These are phyloP conservation scores for Liriodendron chinense DNA, from an alignment of 164 flowering plant genomes.

Conservation along the genomic window DNA sequence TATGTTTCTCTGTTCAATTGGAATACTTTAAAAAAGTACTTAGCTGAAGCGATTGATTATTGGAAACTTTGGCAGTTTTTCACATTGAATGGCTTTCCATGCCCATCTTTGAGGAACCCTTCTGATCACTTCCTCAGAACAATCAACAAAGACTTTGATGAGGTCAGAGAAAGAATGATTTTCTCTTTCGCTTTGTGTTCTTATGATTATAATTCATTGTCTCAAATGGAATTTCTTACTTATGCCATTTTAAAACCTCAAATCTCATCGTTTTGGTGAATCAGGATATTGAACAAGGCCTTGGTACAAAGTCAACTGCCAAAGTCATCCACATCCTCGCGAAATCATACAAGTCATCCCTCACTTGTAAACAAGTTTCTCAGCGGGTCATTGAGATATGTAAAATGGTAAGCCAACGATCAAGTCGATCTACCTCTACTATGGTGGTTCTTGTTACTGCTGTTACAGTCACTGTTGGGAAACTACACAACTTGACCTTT, in stretches of 20 bases:
- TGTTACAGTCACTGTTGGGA: neutral
- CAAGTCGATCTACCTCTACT: neutral
- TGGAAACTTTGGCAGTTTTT: conserved; percentile 46
- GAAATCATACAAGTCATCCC: conserved; percentile 42
- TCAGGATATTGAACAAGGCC: conserved; percentile 40
- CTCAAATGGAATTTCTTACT: too few relatives aligned
- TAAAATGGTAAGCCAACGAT: conserved; percentile 26
- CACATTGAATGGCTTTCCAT: too few relatives aligned
- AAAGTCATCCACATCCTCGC: conserved; percentile 40
- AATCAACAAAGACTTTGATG: conserved; percentile 70
- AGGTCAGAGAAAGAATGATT: conserved; percentile 28
- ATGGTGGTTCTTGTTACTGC: neutral
- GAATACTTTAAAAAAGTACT: too few relatives aligned
- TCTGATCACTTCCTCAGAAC: conserved; percentile 75
- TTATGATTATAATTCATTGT: too few relatives aligned
- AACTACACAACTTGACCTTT: too few relatives aligned
- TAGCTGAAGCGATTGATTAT: neutral
- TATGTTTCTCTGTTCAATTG: neutral
- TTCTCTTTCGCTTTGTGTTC: too few relatives aligned
- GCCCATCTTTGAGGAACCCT: conserved; percentile 64
- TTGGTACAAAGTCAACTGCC: conserved; percentile 14
- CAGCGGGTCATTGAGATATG: conserved; percentile 19
- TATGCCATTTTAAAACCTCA: too few relatives aligned
- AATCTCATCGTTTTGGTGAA: neutral
- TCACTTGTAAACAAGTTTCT: conserved; percentile 22